These are phyloP conservation scores for Pholiota microspora DNA, from an alignment of 768 basidiomycete genomes.

Conservation along the genomic window DNA sequence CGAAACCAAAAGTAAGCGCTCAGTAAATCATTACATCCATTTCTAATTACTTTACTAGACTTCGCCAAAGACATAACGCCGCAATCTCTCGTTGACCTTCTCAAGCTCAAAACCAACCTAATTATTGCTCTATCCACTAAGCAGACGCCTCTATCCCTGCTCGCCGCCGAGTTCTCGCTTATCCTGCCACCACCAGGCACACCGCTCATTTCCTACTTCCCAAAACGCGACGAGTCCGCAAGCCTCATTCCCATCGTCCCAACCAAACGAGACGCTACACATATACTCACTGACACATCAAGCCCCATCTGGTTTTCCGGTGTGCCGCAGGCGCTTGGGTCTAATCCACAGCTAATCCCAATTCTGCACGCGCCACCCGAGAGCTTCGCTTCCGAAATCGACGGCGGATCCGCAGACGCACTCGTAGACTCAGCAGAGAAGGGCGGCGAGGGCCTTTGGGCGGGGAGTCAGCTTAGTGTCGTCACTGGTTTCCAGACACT, in stretches of 20 bases:
- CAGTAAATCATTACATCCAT: neutral
- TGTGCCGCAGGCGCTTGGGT: constrained; percentile 58
- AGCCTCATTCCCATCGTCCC: constrained; percentile 66
- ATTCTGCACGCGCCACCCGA: constrained; percentile 76
- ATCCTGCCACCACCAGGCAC: constrained; percentile 84
- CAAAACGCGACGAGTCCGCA: constrained; percentile 61
- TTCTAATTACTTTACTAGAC: constrained; percentile 36
- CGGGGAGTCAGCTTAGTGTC: constrained; percentile 71
- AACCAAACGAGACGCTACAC: constrained; percentile 32
- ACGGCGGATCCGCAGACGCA: constrained; percentile 59
- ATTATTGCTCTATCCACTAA: constrained; percentile 78
- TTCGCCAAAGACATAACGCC: constrained; percentile 77
- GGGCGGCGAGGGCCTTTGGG: constrained; percentile 79
- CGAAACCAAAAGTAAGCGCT: constrained; percentile 73
- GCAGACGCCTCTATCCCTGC: constrained; percentile 68
- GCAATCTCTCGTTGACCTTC: constrained; percentile 71
- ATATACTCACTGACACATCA: constrained; percentile 35
- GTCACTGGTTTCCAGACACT: constrained; percentile 89
- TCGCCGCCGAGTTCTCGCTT: constrained; percentile 91
- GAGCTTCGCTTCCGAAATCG: constrained; percentile 73
- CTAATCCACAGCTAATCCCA: constrained; percentile 79
- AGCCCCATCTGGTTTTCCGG: constrained; percentile 78
- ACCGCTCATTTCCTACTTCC: constrained; percentile 85
- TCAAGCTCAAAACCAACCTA: constrained; percentile 75
- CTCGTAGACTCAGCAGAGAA: constrained; percentile 71